These are phyloP conservation scores for Eudorina sp. DNA, from an alignment of 139 green algal genomes.

Conservation along the genomic window DNA sequence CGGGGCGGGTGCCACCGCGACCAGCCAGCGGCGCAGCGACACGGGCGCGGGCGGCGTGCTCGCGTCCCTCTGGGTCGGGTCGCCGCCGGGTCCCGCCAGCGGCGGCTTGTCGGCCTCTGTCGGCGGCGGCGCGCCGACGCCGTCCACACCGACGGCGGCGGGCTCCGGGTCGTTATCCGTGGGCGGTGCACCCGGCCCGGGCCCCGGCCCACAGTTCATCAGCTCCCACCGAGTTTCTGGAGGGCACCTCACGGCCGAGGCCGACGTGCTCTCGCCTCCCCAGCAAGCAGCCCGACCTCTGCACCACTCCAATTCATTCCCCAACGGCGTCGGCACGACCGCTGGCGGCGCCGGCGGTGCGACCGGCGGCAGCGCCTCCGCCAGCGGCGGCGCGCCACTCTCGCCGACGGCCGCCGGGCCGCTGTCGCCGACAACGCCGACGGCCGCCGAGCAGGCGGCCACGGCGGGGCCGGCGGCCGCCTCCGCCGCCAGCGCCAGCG, in stretches of 20 bases:
- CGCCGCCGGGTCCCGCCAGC: not conserved
- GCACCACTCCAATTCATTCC: slow-evolving; percentile 16
- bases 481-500: not conserved
- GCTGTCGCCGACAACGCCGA: slow-evolving; percentile 13
- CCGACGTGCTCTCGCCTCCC: not conserved
- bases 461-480: not conserved
- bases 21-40: slow-evolving; percentile 11
- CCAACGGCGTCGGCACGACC: not conserved
- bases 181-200: not conserved
- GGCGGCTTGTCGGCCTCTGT: too few species aligned
- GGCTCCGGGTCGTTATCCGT: not conserved
- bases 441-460: not conserved
- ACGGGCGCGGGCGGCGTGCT: not conserved
- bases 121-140: too few species aligned
- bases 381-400: not conserved
- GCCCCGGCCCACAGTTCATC: not conserved
- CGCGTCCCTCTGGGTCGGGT: not conserved
- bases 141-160: not conserved
- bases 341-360: not conserved
- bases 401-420: not conserved
- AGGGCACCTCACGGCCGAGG: not conserved
- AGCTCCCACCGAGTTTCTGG: not conserved
- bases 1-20: not conserved
- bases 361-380: not conserved
- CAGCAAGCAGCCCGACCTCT: not conserved